Evolutionary conservation across 2,329 filamentous ascomycete species (phyloP), one percentile per base, ranked within the genome.

Genomic region (Colletotrichum salicis): DNA sequence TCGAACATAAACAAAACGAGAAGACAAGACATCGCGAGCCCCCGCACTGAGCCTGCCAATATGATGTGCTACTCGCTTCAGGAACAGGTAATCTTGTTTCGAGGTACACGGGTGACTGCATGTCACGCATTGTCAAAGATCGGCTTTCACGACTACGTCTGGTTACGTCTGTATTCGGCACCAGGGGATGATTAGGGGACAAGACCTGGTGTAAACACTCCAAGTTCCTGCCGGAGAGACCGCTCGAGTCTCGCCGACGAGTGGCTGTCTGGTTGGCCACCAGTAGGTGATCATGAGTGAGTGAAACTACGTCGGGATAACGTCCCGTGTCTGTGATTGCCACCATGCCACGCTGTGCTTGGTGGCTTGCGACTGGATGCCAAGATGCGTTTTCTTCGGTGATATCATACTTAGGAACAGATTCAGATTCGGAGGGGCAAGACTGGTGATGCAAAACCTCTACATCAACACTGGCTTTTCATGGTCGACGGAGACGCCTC

Each of bases 81-180:
- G 68, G 59, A 57, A 73, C 71, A 72, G 48, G 63, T 45, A 72
- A 73, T 67, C 41, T 71, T 66, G 31, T 60, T 70, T 67, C 37
- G 58, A 59, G 56, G 62, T 31, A 67, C 68, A 55, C 71, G 64
- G 71, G 2, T 67, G 31, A 33, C 31, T 59, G 48, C 67, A 71
- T 58, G 15, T 24, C 35, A 48, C 19, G 52, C n/a, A 27, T 51
- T 52, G 41, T 48, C 45, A 37, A 55, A 2, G 10, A 29, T 31
- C 27, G 35, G 41, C 41, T 33, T 51, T 29, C 22, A 37, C 29
- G 24, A 41, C 45, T 45, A 13, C 27, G 24, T 54, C 19, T 55
- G 29, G 2, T 56, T 22, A 33, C 35, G 48, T 35, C 31, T 7
- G 15, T 37, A 12, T 60, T 35, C 4, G 11, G 27, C n/a, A 35